Evolutionary conservation across 2,329 filamentous ascomycete genomes (phyloP), one percentile per base, ranked within the genome.

Genomic region (Alternaria ventricosa): DNA sequence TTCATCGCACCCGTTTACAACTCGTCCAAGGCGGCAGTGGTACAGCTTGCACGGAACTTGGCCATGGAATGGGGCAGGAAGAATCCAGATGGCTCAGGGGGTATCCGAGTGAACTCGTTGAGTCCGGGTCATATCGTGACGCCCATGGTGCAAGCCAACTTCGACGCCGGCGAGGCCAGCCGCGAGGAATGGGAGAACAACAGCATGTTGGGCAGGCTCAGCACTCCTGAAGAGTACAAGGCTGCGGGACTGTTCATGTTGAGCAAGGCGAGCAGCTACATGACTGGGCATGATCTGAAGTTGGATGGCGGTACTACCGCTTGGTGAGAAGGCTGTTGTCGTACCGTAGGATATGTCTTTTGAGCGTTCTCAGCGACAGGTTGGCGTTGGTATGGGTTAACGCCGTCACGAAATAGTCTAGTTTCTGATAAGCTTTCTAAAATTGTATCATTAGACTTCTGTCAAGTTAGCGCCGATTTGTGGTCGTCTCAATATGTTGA

Each of bases 141-240:
- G 3, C 88, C 91, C 10, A 96, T 97, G 93, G 92, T 95, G 1
- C 87, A 92, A 75, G 86, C 87, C 63, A 87, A 96, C 43, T 95
- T 97, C 73, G 85, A 88, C 66, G 86, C 89, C 65, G 86, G 89
- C 65, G 86, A 91, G 68, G 90, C 88, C 64, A 91, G 92, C 0
- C 75, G 73, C 36, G 71, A 74, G 23, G 86, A 89, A 65, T 97
- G 93, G 93, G 88, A 91, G 43, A 88, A 87, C 71, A 89, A 94
- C 79, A 96, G 94, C 79, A 96, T 97, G 92, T 84, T 97, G 50
- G 89, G 76, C 1, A 61, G 77, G 56, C 56, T 80, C 43, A 75
- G 73, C 46, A 71, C 41, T 15, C 75, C 78, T 0, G 77, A 79
- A 55, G 78, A 79, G 57, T 80, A 75, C 64, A 78, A 77, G 60